A percentile compares a stretch with the other conserved stretches of the same genome.
Conservation (phyloP, 371 early-diverging fungal genomes). For the Mortierella sp. region DNA sequence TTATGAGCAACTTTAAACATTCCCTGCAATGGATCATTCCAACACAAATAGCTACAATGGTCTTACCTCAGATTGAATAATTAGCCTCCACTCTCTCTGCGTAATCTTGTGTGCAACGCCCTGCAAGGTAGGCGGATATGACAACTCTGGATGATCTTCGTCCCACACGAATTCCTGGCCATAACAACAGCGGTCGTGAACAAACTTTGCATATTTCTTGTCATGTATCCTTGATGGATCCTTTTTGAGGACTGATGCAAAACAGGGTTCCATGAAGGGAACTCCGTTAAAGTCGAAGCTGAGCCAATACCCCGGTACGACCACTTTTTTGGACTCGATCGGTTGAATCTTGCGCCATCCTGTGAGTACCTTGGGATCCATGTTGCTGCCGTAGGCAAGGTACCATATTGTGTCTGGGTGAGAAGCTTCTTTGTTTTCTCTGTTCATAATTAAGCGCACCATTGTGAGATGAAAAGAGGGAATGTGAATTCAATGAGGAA, state of each 20-base stretch:
- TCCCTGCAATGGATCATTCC: neutral
- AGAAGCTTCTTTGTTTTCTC: neutral
- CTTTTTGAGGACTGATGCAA: constrained; percentile 56
- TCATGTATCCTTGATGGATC: constrained; percentile 16
- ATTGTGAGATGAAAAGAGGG: neutral
- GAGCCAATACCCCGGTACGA: constrained; percentile 59
- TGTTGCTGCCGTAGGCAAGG: constrained; percentile 61
- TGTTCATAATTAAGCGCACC: neutral
- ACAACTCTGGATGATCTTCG: constrained; percentile 7
- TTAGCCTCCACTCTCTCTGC: constrained; percentile 17
- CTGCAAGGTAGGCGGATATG: constrained; percentile 31
- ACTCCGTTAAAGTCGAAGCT: constrained; percentile 60
- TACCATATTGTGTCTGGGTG: constrained; percentile 25
- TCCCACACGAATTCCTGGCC: constrained; percentile 25
- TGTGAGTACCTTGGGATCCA: constrained; percentile 58
- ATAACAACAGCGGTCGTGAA: constrained; percentile 13
- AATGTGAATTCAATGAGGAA: neutral
- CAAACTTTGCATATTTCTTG: constrained; percentile 19
- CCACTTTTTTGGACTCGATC: constrained; percentile 44
- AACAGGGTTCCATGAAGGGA: constrained; percentile 63
- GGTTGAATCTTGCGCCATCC: constrained; percentile 61
- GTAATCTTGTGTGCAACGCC: constrained; percentile 38
- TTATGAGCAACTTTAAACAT: too few relatives aligned
- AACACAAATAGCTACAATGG: too few relatives aligned
- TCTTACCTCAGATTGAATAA: constrained; percentile 33